Conservation (phyloP, 2,329 filamentous ascomycete species). For the Aspergillus fumigatus region DNA sequence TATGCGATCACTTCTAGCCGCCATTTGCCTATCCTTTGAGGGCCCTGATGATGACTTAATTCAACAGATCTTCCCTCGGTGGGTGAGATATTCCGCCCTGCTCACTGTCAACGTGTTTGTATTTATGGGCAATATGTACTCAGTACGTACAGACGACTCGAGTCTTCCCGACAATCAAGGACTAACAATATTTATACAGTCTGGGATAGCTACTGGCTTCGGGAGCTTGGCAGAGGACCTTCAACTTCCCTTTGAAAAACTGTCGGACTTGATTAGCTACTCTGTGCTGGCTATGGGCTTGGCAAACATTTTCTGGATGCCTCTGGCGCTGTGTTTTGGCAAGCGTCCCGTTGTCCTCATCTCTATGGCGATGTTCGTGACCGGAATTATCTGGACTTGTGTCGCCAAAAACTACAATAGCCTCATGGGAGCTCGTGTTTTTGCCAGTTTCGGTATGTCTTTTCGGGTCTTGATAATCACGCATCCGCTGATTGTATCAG, state of each 20-base stretch:
- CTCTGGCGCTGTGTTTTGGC: conserved; percentile 33
- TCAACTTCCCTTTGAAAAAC: conserved; percentile 11
- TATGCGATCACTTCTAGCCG: conserved; percentile 2
- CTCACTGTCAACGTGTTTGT: conserved; percentile 25
- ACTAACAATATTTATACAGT: conserved; percentile 10
- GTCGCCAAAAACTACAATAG: conserved; percentile 28
- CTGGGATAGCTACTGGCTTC: conserved; percentile 22
- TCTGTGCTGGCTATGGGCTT: conserved; percentile 25
- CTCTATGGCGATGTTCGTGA: conserved; percentile 29
- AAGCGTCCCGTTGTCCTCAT: conserved; percentile 33
- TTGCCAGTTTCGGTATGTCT: conserved; percentile 27
- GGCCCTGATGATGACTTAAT: not conserved
- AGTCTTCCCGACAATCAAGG: not conserved
- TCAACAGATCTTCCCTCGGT: conserved; percentile 16
- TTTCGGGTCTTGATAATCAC: not conserved
- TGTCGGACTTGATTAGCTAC: conserved; percentile 19
- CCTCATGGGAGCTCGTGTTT: conserved; percentile 28
- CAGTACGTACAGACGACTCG: conserved; percentile 8
- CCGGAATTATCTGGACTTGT: conserved; percentile 27
- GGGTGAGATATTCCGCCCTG: conserved; percentile 22
- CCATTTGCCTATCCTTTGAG: not conserved
- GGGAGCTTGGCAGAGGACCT: conserved; percentile 19
- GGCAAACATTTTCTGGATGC: conserved; percentile 34
- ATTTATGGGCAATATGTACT: conserved; percentile 28
- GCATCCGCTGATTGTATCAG: conserved; percentile 1